Evolutionary conservation across 2,329 filamentous ascomycete species (phyloP), one percentile per base, ranked within the genome.

Genomic region (Hypoxylon sp.): DNA sequence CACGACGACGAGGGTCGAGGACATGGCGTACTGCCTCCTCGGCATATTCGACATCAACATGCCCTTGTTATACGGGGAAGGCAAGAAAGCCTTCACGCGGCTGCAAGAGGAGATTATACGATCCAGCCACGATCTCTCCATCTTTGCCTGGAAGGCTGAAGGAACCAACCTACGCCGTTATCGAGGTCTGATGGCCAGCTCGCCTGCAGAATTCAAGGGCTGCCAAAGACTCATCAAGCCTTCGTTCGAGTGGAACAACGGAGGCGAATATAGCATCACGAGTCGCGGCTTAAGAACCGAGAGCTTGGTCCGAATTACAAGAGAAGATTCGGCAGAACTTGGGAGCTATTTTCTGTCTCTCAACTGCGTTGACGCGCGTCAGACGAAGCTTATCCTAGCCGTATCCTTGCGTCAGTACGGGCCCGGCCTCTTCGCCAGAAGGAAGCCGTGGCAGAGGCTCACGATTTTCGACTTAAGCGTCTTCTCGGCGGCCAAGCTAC

Each of bases 41-140:
- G 69, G 69, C 0, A 62, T 72, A 11, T 66, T 69, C 10, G 63
- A 65, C 9, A 63, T 72, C 27, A 67, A 69, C 46, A 68, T 70
- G 67, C 67, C 69, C 0, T 42, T 69, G 3, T 21, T 72, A 1
- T 70, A 72, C 26, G 68, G 68, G 2, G 68, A 70, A 41, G 66
- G 65, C 42, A 46, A 55, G 47, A 67, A 66, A 21, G 65, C 65
- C 1, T 69, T 68, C 46, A 53, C 47, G 4, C 59, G 66, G 7
- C 24, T 69, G 3, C 65, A 69, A 38, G 62, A 68, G 17, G 62
- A 66, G 37, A 68, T 69, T 27, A 59, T 68, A 13, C 48, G 48
- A 29, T 62, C 62, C 0, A 67, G 62, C 38, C 62, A 67, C 33
- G 65, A 67, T 24, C 58, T 65, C 15, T 65, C 67, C 7, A 64